phyloP scores from a whole-genome alignment of 164 flowering plant species.

The Warburgia ugandensis region DNA sequence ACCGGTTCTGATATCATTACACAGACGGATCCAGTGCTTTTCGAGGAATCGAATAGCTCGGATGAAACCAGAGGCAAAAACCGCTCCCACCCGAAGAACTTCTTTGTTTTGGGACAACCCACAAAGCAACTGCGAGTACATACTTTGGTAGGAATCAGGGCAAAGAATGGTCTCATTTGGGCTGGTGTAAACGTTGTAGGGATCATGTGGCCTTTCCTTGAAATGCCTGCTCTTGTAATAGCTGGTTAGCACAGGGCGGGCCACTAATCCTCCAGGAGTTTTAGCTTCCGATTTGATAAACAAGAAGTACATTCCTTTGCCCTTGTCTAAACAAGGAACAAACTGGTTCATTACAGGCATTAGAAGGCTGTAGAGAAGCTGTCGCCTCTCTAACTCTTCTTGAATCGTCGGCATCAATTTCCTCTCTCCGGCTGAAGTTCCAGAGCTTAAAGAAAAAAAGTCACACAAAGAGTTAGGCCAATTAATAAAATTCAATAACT shows the following conservation, averaged over 20 bases:
- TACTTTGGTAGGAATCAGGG: constrained; percentile 85
- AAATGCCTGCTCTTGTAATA: constrained; percentile 84
- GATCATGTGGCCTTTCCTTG: constrained; percentile 64
- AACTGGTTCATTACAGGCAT: constrained; percentile 96
- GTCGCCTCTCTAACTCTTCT: constrained; percentile 70
- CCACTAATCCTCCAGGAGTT: constrained; percentile 77
- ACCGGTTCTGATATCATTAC: constrained; percentile 66
- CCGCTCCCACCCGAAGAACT: constrained; percentile 92
- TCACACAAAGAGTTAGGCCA: neutral
- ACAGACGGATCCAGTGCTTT: constrained; percentile 58
- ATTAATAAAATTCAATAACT: neutral
- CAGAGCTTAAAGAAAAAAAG: constrained; percentile 46
- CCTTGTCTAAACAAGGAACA: constrained; percentile 73
- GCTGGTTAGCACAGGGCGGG: constrained; percentile 87
- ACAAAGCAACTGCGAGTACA: constrained; percentile 90
- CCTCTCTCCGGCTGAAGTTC: constrained; percentile 94
- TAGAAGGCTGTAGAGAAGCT: constrained; percentile 66
- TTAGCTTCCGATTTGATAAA: constrained; percentile 84
- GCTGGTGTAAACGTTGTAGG: constrained; percentile 92
- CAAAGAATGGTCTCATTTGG: constrained; percentile 90
- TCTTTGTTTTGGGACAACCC: constrained; percentile 69
- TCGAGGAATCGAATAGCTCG: constrained; percentile 87
- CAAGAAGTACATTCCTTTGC: constrained; percentile 93
- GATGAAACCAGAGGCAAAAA: constrained; percentile 92
- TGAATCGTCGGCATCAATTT: constrained; percentile 94